Base-by-base conservation (phyloP, 164 flowering plant species). In the Annona cherimola region DNA sequence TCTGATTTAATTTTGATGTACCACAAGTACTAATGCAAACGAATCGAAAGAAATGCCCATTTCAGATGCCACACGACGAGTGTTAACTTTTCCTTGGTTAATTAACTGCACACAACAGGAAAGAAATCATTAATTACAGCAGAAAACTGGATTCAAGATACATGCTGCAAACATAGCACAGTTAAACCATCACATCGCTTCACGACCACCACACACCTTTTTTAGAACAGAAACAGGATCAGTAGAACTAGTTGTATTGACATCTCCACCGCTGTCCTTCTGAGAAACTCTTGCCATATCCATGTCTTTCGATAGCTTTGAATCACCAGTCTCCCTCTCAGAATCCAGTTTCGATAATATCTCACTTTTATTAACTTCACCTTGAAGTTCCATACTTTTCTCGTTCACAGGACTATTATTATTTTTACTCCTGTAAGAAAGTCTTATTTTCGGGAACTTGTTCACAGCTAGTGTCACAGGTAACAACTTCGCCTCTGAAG, bases 61-160 rank as follows among this genome's bases (percentile, higher is more conserved):
- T 66, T 89, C 96, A 54, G 71, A 73, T 61, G 98, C 96, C 39
- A 92, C 83, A 79, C 89, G 90, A 67, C 81, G 81, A 67, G 83
- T 70, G 73, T 71, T 71, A 41, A 86, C 90, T 78, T 90, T 92
- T 68, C 96, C 97, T 45, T 81, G 79, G 67, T 88, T 92, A 77
- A 89, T 79, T 77, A 94, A 76, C 97, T 94, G 81, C 76, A 80
- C 12, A 67, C 19, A 41, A 5, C 75, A n/a, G 3, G 71, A 54
- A 61, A 41, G 11, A 63, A 75, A 76, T 40, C 18, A 45, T 44
- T 50, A 43, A 57, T 26, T 61, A 12, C 6, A 12, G 5, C 9
- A n/a, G 42, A 1, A 18, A 4, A 46, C 70, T 41, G 59, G 19
- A 3, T 66, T n/a, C 19, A 45, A 66, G 44, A 16, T 8, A 40